Evolutionary conservation across 2,329 filamentous ascomycete species (phyloP).

Genomic region (Botrytis galanthina): DNA sequence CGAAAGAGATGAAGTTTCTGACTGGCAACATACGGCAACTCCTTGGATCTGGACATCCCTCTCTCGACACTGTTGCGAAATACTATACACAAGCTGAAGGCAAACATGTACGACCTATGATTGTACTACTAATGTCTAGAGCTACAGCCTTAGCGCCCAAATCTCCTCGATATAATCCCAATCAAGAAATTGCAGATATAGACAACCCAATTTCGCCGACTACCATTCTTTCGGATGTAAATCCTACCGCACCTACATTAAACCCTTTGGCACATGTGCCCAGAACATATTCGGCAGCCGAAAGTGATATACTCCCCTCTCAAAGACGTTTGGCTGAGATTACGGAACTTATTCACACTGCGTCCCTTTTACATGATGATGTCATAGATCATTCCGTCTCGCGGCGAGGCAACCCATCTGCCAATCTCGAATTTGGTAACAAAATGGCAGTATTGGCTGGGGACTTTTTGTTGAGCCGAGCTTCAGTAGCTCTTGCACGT

Average conservation of each 20-base stretch:
- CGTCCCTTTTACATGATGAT: conserved; percentile 94
- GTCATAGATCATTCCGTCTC: conserved; percentile 92
- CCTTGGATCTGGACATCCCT: conserved; percentile 91
- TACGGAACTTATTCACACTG: conserved; percentile 94
- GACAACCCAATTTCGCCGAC: conserved; percentile 60
- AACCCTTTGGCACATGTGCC: conserved; percentile 48
- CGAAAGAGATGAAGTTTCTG: conserved; percentile 94
- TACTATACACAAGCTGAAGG: conserved; percentile 97
- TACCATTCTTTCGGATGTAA: conserved; percentile 72
- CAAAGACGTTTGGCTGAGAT: conserved; percentile 94
- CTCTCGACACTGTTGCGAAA: conserved; percentile 91
- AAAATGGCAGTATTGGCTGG: conserved; percentile 98
- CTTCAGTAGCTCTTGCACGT: conserved; percentile 88
- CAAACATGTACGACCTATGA: conserved; percentile 91
- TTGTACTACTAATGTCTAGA: conserved; percentile 94
- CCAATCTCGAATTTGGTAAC: conserved; percentile 95
- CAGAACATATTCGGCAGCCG: conserved; percentile 39
- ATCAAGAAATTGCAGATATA: conserved; percentile 43
- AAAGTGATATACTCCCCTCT: conserved; percentile 78
- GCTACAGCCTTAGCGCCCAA: conserved; percentile 81
- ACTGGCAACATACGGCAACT: conserved; percentile 91
- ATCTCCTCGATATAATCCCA: conserved; percentile 45
- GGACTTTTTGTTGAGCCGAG: conserved; percentile 91
- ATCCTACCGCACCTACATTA: conserved; percentile 60
- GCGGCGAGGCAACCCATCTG: conserved; percentile 78